Evolutionary conservation across 129 eudicot species (phyloP).

Genomic region (Artemisia annua): DNA sequence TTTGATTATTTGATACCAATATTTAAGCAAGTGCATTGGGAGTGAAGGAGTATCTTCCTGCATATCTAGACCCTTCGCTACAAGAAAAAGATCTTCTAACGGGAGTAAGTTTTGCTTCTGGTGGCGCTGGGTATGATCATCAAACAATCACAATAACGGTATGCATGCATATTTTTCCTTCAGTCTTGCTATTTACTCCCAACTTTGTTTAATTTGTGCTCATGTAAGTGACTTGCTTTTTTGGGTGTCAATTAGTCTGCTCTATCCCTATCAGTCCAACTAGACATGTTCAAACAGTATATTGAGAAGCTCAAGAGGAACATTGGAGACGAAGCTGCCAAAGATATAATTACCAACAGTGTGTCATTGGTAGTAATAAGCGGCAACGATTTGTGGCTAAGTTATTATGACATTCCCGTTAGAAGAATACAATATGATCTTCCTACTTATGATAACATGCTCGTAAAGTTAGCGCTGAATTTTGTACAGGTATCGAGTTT

Average conservation of each 20-base stretch:
- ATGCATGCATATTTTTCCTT: slow-evolving; percentile 2
- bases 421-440: slow-evolving; percentile 41
- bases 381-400: slow-evolving; percentile 49
- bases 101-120: slow-evolving; percentile 90
- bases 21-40: slow-evolving; percentile 53
- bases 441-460: slow-evolving; percentile 48
- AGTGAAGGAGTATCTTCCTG: slow-evolving; percentile 32
- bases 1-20: neutral
- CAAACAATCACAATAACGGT: slow-evolving; percentile 47
- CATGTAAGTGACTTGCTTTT: no score
- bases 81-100: slow-evolving; percentile 48
- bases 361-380: slow-evolving; percentile 42
- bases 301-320: slow-evolving; percentile 36
- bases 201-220: no score
- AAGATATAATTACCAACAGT: slow-evolving; percentile 32
- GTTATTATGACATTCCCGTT: slow-evolving; percentile 36
- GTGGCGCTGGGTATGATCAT: slow-evolving; percentile 66
- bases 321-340: slow-evolving; percentile 45
- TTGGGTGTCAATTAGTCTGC: no score
- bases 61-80: slow-evolving; percentile 52
- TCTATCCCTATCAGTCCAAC: slow-evolving; percentile 20
- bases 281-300: slow-evolving; percentile 54
- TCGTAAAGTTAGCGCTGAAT: slow-evolving; percentile 38
- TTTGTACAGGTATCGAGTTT: slow-evolving; percentile 42
- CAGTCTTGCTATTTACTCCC: neutral